Percentiles rank a stretch among this genome's conserved stretches.
Evolutionary conservation across 164 flowering plant genomes (phyloP).

Genomic region (Vitis labrusca): DNA sequence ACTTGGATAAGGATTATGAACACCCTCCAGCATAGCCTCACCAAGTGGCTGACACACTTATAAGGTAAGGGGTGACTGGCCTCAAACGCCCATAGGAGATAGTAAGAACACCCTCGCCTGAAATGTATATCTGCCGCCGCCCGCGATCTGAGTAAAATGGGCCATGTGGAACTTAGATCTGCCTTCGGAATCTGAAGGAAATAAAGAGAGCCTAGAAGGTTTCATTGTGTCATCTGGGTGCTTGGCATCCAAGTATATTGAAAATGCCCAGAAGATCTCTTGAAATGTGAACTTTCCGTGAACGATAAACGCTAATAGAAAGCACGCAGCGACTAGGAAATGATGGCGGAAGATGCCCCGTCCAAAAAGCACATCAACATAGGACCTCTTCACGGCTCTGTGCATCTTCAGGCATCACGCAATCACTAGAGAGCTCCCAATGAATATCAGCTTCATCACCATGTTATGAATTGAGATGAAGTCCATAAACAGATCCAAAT

Average conservation of each 20-base stretch:
- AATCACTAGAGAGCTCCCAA: constrained; percentile 67
- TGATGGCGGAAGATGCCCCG: constrained; percentile 83
- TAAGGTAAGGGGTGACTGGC: constrained; percentile 52
- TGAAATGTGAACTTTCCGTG: constrained; percentile 66
- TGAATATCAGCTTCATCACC: constrained; percentile 85
- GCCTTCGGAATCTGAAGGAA: too few relatives aligned
- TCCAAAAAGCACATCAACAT: constrained; percentile 33
- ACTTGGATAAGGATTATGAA: constrained; percentile 73
- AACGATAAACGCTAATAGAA: constrained; percentile 54
- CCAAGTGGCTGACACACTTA: constrained; percentile 51
- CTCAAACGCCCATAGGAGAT: constrained; percentile 50
- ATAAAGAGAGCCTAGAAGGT: too few relatives aligned
- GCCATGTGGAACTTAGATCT: too few relatives aligned
- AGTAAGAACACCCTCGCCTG: too few relatives aligned
- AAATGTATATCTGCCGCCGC: too few relatives aligned
- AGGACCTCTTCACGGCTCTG: constrained; percentile 53
- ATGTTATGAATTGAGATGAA: constrained; percentile 75
- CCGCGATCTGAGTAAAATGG: too few relatives aligned
- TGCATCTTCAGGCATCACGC: constrained; percentile 85
- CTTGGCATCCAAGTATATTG: too few relatives aligned
- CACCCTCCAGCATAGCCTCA: constrained; percentile 74
- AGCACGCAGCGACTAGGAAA: constrained; percentile 45
- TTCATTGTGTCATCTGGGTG: too few relatives aligned
- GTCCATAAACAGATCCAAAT: constrained; percentile 82
- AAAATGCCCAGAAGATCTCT: constrained; percentile 29